Conservation (phyloP, 495 filamentous ascomycete genomes). For the Durotheca rogersii region DNA sequence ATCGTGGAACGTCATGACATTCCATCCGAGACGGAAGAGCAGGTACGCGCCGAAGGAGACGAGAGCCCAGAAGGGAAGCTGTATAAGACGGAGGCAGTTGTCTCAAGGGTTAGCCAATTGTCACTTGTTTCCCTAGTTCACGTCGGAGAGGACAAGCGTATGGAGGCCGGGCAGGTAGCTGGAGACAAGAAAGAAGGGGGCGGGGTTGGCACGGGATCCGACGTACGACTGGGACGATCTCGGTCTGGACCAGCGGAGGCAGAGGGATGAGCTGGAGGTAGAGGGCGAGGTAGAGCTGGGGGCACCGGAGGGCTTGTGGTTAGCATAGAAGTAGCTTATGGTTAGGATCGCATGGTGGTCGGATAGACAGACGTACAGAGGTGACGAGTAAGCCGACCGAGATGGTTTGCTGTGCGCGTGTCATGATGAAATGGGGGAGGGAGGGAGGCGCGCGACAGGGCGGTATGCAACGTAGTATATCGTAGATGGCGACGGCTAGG, state of each 20-base stretch:
- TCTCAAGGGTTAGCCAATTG: not conserved
- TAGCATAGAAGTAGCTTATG: too few relatives aligned
- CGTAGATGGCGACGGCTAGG: not conserved
- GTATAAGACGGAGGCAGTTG: not conserved
- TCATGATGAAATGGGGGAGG: too few relatives aligned
- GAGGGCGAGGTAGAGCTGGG: conserved; percentile 86
- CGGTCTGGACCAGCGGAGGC: conserved; percentile 67
- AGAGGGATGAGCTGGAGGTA: conserved; percentile 85
- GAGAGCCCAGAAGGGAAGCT: conserved; percentile 91
- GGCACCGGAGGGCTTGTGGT: too few relatives aligned
- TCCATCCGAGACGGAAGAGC: conserved; percentile 84
- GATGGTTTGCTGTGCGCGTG: conserved; percentile 89
- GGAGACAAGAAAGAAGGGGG: not conserved
- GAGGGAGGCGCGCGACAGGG: conserved; percentile 5
- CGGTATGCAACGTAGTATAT: not conserved
- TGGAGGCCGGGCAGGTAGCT: too few relatives aligned
- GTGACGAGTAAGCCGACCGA: conserved; percentile 81
- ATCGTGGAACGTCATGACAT: conserved; percentile 94
- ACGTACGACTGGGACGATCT: conserved; percentile 71
- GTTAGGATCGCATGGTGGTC: too few relatives aligned
- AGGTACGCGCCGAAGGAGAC: conserved; percentile 93
- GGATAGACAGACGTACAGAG: too few relatives aligned
- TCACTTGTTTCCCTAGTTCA: not conserved
- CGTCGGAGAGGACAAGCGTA: too few relatives aligned
- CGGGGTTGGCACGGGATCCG: not conserved